Base-by-base conservation (phyloP, 2,329 filamentous ascomycete species). In the Aspergillus tanneri region DNA sequence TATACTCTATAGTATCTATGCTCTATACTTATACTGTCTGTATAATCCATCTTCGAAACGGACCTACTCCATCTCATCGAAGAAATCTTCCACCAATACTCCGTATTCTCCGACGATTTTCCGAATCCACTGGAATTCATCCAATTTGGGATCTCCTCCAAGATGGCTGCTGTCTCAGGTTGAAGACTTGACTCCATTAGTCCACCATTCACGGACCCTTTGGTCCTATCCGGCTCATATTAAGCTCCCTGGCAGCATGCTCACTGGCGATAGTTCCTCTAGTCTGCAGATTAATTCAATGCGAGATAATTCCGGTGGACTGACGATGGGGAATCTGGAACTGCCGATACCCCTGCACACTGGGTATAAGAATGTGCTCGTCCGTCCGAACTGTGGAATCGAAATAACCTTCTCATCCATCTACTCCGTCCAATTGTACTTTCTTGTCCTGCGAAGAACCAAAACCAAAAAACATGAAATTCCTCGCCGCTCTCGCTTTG, bases 381-480 rank as follows among this genome's bases (percentile, higher is more conserved):
- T n/a, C n/a, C n/a, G n/a, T n/a, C n/a, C n/a, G n/a, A n/a, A n/a
- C n/a, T n/a, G 10, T 3, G 10, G 30, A 11, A 34, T 3, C 30
- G 18, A 14, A n/a, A 37, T 16, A 11, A 19, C 22, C 12, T 14
- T 18, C 8, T 30, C 7, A 32, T 25, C 19, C 19, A 34, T 35
- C 10, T 24, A 39, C 21, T 46, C 30, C 21, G 43, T 43, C 22
- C 23, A 46, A 35, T 24, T 45, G 24, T 12, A n/a, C 42, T 27
- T 47, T 39, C 32, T 10, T 22, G n/a, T n/a, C n/a, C n/a, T n/a
- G n/a, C n/a, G n/a, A n/a, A n/a, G n/a, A n/a, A n/a, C n/a, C n/a
- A n/a, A n/a, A n/a, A n/a, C 30, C 30, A 7, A 9, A 25, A 54
- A 62, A 35, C 16, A 67, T 67, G 65, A 67, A 65, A 55, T 56